These are phyloP conservation scores for Sarocladiaceae sp. DNA, from an alignment of 2,329 filamentous ascomycete species.

Conservation along the genomic window DNA sequence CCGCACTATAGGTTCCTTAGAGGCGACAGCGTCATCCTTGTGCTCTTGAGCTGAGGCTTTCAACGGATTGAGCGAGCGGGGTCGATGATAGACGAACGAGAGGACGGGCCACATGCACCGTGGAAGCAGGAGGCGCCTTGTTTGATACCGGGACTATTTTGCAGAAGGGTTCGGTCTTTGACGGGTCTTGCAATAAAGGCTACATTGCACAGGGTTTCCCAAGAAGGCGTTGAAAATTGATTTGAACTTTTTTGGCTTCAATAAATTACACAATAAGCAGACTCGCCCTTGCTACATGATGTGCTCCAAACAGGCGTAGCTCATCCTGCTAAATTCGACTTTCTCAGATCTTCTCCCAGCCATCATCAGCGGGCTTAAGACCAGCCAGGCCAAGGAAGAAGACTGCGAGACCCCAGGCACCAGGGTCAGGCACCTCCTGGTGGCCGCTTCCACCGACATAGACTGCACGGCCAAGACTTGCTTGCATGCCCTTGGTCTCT, in stretches of 20 bases:
- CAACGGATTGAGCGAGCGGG: not conserved
- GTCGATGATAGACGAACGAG: not conserved
- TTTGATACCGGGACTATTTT: slow-evolving; percentile 7
- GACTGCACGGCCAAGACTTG: slow-evolving; percentile 65
- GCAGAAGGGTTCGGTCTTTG: slow-evolving; percentile 6
- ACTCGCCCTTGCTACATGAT: not conserved
- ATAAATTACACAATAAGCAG: slow-evolving; percentile 7
- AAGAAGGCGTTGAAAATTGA: slow-evolving; percentile 6
- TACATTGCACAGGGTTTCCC: not conserved
- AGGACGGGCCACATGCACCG: not conserved
- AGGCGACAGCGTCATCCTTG: slow-evolving; percentile 84
- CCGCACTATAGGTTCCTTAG: slow-evolving; percentile 64
- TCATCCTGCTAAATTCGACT: not conserved
- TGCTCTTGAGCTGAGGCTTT: slow-evolving; percentile 64
- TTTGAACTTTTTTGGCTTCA: slow-evolving; percentile 9
- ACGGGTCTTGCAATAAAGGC: slow-evolving; percentile 4
- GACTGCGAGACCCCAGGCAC: slow-evolving; percentile 69
- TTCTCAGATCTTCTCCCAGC: slow-evolving; percentile 28
- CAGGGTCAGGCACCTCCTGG: slow-evolving; percentile 54
- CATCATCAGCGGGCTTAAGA: slow-evolving; percentile 35
- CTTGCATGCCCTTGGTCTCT: slow-evolving; percentile 86
- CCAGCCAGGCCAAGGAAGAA: slow-evolving; percentile 77
- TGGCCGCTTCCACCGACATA: slow-evolving; percentile 41
- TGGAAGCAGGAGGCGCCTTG: not conserved
- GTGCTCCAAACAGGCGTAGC: not conserved